Evolutionary conservation across 2,329 filamentous ascomycete species (phyloP).

Genomic region (Beauveria pseudobassiana): DNA sequence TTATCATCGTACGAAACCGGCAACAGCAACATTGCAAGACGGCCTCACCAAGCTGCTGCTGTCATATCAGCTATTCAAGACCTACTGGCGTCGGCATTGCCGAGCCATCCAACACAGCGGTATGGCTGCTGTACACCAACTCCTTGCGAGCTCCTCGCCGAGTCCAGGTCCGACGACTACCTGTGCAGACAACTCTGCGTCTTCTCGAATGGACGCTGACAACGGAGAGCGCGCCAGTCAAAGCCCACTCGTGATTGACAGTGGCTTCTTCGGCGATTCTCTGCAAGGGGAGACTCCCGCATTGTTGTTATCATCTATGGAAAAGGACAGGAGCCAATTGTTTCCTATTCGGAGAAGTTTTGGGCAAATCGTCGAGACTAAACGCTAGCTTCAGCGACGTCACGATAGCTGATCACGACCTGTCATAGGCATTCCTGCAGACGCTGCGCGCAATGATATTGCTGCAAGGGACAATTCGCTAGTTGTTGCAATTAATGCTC

Average conservation of each 20-base stretch:
- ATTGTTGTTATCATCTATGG: conserved; percentile 63
- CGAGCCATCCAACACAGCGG: neutral
- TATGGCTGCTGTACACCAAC: conserved; percentile 34
- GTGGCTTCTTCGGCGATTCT: conserved; percentile 36
- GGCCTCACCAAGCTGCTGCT: neutral
- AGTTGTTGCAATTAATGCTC: conserved; percentile 65
- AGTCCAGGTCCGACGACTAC: conserved; percentile 19
- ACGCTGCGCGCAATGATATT: conserved; percentile 50
- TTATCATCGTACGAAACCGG: neutral
- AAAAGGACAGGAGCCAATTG: conserved; percentile 63
- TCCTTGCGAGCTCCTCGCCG: conserved; percentile 27
- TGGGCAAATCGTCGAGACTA: conserved; percentile 64
- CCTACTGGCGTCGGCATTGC: neutral
- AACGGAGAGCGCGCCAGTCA: conserved; percentile 28
- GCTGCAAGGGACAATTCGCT: conserved; percentile 48
- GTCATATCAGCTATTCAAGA: neutral
- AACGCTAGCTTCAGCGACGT: conserved; percentile 48
- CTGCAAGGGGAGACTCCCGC: conserved; percentile 47
- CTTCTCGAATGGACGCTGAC: conserved; percentile 26
- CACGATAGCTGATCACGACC: conserved; percentile 47
- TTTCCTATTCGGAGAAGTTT: conserved; percentile 70
- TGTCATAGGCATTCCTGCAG: conserved; percentile 59
- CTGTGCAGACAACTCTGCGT: conserved; percentile 16
- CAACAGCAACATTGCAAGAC: neutral
- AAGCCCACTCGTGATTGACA: conserved; percentile 26